phyloP scores from a whole-genome alignment of 371 early-diverging fungal genomes.

The Fennellomyces sp. region DNA sequence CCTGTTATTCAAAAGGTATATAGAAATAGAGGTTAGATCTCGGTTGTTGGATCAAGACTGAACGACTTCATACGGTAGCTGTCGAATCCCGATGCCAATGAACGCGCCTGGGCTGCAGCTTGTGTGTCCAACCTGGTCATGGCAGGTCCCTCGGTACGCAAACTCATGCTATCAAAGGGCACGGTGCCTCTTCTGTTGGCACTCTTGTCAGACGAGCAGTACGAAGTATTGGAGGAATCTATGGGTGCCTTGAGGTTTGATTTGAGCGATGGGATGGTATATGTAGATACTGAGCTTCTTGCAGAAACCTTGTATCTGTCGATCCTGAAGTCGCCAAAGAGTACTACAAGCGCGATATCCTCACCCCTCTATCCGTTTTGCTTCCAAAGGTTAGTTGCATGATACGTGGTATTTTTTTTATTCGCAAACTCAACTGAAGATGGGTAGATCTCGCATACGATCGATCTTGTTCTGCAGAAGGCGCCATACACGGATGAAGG shows the following conservation, averaged over 20 bases:
- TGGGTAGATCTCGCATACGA: constrained; percentile 38
- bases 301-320: constrained; percentile 63
- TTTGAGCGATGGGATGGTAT: background rate
- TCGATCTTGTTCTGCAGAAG: constrained; percentile 52
- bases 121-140: constrained; percentile 79
- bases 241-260: constrained; percentile 73
- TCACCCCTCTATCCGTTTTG: constrained; percentile 54
- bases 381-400: constrained; percentile 33
- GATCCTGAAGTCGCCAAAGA: constrained; percentile 69
- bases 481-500: constrained; percentile 46
- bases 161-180: constrained; percentile 73
- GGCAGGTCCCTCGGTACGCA: constrained; percentile 63
- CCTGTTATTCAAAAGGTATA: constrained; percentile 65
- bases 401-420: background rate
- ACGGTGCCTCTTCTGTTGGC: constrained; percentile 69
- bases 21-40: background rate
- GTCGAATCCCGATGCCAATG: constrained; percentile 64
- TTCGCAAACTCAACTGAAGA: background rate
- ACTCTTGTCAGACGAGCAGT: constrained; percentile 69
- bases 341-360: constrained; percentile 68
- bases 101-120: constrained; percentile 90
- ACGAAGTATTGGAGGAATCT: constrained; percentile 78
- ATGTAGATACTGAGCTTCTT: background rate
- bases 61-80: constrained; percentile 45
- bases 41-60: background rate